Percentiles rank a stretch among this genome's conserved stretches.
These are phyloP conservation scores for Otatea glauca DNA, from an alignment of 176 grass and related monocot genomes.

Conservation along the genomic window DNA sequence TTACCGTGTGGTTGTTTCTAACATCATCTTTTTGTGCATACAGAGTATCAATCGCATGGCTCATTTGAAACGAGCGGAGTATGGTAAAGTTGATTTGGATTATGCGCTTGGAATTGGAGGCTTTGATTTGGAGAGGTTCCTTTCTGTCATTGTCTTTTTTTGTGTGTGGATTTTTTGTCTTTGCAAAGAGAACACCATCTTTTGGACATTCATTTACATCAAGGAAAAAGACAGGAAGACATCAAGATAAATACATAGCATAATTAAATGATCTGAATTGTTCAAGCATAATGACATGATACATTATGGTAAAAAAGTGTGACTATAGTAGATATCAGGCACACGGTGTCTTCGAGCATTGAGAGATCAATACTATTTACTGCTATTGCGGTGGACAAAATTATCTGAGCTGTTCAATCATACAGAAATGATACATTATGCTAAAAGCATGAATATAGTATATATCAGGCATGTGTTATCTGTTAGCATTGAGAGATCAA, in stretches of 20 bases:
- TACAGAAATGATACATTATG: not conserved
- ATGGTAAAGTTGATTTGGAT: conserved; percentile 93
- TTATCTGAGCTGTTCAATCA: not conserved
- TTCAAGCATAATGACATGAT: conserved; percentile 10
- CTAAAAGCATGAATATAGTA: conserved; percentile 14
- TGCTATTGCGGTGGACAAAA: not conserved
- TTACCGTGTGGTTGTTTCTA: conserved; percentile 27
- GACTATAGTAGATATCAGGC: not conserved
- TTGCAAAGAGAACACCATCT: too few relatives aligned
- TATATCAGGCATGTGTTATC: not conserved
- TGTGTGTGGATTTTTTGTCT: not conserved
- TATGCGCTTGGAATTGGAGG: conserved; percentile 99
- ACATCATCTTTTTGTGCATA: conserved; percentile 43
- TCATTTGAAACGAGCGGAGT: conserved; percentile 82
- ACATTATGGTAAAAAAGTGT: not conserved
- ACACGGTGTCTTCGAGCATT: too few relatives aligned
- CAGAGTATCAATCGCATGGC: conserved; percentile 95
- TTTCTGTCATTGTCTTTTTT: conserved; percentile 42
- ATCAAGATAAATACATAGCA: not conserved
- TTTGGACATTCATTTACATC: not conserved
- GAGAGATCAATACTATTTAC: not conserved
- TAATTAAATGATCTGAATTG: not conserved
- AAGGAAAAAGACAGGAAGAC: too few relatives aligned
- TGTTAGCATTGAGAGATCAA: not conserved
- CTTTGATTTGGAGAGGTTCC: conserved; percentile 95